Percentiles rank a stretch among this genome's conserved stretches.
These are phyloP conservation scores for Globisporangium middletonii DNA, from an alignment of 352 stramenopile species.

Conservation along the genomic window DNA sequence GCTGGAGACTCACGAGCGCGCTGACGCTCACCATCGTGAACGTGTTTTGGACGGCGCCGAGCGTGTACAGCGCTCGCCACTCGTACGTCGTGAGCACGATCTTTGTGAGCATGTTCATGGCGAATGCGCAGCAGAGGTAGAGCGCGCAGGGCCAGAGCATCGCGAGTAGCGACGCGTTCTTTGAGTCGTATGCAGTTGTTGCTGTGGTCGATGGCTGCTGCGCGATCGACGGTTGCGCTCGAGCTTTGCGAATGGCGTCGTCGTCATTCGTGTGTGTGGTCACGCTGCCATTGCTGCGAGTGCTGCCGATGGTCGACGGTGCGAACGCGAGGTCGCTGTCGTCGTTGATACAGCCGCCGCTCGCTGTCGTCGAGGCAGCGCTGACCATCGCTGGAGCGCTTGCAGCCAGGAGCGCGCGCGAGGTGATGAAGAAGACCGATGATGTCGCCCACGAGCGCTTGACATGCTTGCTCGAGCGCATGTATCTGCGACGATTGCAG, in stretches of 20 bases:
- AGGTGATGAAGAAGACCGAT: not conserved
- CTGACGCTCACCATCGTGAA: slow-evolving; percentile 49
- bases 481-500: too few species aligned
- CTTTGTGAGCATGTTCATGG: slow-evolving; percentile 80
- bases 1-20: slow-evolving; percentile 16
- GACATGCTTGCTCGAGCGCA: too few species aligned
- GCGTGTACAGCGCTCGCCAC: slow-evolving; percentile 55
- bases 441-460: too few species aligned
- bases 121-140: slow-evolving; percentile 62
- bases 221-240: not conserved
- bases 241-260: not conserved
- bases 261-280: too few species aligned
- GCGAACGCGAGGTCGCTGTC: too few species aligned
- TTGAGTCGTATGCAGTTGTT: not conserved
- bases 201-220: not conserved
- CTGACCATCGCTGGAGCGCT: not conserved
- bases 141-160: slow-evolving; percentile 58
- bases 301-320: not conserved
- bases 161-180: slow-evolving; percentile 8
- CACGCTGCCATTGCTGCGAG: not conserved
- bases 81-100: slow-evolving; percentile 51
- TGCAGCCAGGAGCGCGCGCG: too few species aligned
- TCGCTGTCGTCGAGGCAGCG: not conserved
- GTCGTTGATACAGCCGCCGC: too few species aligned
- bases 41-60: slow-evolving; percentile 54